Base-by-base conservation (phyloP, 202 grass and related monocot genomes). In the Eragrostis tef region DNA sequence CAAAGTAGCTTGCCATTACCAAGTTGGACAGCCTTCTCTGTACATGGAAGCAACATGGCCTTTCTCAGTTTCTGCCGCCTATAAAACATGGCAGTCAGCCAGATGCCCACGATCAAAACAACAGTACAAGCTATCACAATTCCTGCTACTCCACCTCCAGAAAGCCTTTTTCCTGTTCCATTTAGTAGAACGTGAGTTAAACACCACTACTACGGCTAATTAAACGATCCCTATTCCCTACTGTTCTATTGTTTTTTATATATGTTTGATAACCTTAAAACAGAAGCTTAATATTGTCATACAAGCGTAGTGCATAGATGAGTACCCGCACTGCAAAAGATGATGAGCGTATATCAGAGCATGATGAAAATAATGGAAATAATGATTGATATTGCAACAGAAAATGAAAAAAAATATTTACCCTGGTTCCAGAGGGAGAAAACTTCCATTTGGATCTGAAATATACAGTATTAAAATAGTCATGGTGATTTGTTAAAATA, bases 361-460 rank as follows among this genome's bases (percentile, higher is more conserved):
- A 63, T 11, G 26, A 11, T 31, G 67, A 52, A 53, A 45, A 21
- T 45, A 75, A 21, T 6, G 11, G 64, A 78, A 24, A 78, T 57
- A 21, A 65, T 47, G 74, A 7, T 58, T 57, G 15, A 16, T 71
- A 52, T 9, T 48, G 44, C 59, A 67, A 9, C 26, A 36, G 16
- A 53, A 21, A 36, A 43, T 14, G 2, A 20, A 73, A 44, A 73
- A 69, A 34, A 49, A 72, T 74, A 52, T 50, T 82, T 80, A 92
- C 83, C 75, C 62, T 81, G 80, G 71, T 74, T 39, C 17, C 54
- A 87, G 12, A 81, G 90, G 73, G 13, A 19, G 86, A 77, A 77
- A 89, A 68, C 54, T 92, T 62, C 90, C 80, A 48, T 77, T 68
- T 67, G 11, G 43, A 89, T 92, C 86, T 92, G 83, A 87, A 75